phyloP scores from a whole-genome alignment of 1,139 yeast species.

The Pichia sp. region DNA sequence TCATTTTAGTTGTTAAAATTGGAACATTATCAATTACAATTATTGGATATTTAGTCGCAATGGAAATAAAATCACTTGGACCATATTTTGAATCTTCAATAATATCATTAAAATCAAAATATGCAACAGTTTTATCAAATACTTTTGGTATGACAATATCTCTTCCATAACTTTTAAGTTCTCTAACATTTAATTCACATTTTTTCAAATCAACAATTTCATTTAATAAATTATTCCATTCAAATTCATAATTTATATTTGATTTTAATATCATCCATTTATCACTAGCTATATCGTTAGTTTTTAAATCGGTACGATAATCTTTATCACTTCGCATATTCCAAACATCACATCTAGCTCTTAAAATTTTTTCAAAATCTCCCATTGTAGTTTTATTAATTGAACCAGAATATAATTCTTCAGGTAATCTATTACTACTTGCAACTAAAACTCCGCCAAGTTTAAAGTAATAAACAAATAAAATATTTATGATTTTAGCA shows the following conservation, averaged over 20 bases:
- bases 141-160: constrained; percentile 39
- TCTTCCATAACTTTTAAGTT: constrained; percentile 52
- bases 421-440: constrained; percentile 66
- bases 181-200: constrained; percentile 21
- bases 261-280: constrained; percentile 33
- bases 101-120: constrained; percentile 48
- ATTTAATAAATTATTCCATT: constrained; percentile 35
- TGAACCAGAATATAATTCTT: constrained; percentile 59
- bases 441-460: constrained; percentile 71
- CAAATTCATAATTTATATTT: constrained; percentile 26
- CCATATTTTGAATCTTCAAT: constrained; percentile 51
- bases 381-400: constrained; percentile 55
- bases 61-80: constrained; percentile 63
- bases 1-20: constrained; percentile 48
- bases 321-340: constrained; percentile 59
- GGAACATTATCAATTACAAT: constrained; percentile 60
- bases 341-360: constrained; percentile 54
- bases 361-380: constrained; percentile 49
- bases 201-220: constrained; percentile 24
- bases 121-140: constrained; percentile 35
- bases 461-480: constrained; percentile 64
- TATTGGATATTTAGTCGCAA: constrained; percentile 54
- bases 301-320: constrained; percentile 43
- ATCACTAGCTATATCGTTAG: constrained; percentile 21
- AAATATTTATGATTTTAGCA: constrained; percentile 58